phyloP scores from a whole-genome alignment of 2,329 filamentous ascomycete genomes.

The Pyrenochaeta sp. region DNA sequence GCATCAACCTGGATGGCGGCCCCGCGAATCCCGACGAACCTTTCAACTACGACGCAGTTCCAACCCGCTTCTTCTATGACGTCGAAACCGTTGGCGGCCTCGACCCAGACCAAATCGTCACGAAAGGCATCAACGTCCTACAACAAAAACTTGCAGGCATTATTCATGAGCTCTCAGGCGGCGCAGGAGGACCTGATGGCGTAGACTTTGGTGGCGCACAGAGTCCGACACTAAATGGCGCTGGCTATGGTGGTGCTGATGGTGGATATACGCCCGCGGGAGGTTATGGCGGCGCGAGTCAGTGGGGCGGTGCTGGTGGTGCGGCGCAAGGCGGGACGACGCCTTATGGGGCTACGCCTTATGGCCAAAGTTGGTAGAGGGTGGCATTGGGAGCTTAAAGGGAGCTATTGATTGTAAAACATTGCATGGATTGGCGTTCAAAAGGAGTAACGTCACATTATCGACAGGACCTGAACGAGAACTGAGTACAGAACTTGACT shows the following conservation, averaged over 20 bases:
- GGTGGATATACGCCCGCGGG: constrained; percentile 68
- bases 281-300: constrained; percentile 62
- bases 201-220: constrained; percentile 69
- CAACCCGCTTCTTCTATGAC: constrained; percentile 88
- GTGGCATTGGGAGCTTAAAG: neutral
- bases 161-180: constrained; percentile 69
- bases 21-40: constrained; percentile 79
- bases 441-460: constrained; percentile 14
- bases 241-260: constrained; percentile 66
- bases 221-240: constrained; percentile 65
- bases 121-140: constrained; percentile 85
- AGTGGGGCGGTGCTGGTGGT: constrained; percentile 66
- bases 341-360: constrained; percentile 68
- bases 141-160: constrained; percentile 89
- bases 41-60: constrained; percentile 90
- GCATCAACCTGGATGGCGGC: constrained; percentile 77
- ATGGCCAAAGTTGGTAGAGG: constrained; percentile 55
- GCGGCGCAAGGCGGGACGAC: constrained; percentile 55
- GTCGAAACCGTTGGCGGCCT: constrained; percentile 89
- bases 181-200: constrained; percentile 60
- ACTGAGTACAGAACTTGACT: neutral
- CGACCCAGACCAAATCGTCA: constrained; percentile 87
- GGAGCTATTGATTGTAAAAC: constrained; percentile 4
- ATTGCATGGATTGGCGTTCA: constrained; percentile 42
- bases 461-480: neutral